Percentiles rank a stretch among this genome's conserved stretches.
phyloP scores from a whole-genome alignment of 768 basidiomycete genomes.

The Cystofilobasidium bisporidii region DNA sequence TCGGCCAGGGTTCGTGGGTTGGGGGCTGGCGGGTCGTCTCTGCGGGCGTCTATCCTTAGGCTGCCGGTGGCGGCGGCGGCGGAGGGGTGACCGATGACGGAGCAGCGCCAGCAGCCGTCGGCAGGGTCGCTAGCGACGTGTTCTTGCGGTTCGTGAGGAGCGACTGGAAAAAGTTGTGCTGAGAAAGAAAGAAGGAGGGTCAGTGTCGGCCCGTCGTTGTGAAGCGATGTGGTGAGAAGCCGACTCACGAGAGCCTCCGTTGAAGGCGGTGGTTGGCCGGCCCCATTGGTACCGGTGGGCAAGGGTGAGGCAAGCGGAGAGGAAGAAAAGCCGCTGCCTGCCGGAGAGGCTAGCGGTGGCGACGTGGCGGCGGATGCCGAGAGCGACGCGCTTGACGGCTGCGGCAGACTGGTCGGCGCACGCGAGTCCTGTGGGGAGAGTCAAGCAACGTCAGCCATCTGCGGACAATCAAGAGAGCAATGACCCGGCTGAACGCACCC shows the following conservation, averaged over 20 bases:
- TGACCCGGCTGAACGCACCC: not conserved
- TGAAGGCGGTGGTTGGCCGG: conserved; percentile 11
- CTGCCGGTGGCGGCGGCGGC: not conserved
- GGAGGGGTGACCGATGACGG: not conserved
- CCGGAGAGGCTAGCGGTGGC: not conserved
- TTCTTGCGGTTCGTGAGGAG: conserved; percentile 11
- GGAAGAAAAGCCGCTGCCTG: not conserved
- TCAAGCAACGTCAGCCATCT: not conserved
- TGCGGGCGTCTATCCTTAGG: not conserved
- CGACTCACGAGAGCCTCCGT: conserved; percentile 19
- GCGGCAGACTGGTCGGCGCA: not conserved
- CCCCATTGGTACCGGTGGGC: not conserved
- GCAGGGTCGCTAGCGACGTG: not conserved
- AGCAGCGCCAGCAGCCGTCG: not conserved
- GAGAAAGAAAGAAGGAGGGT: not conserved
- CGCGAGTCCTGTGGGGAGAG: not conserved
- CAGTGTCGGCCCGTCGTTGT: too few relatives aligned
- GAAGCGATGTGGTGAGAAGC: too few relatives aligned
- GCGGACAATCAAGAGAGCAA: too few relatives aligned
- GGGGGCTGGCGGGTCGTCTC: not conserved
- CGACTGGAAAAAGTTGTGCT: conserved; percentile 28
- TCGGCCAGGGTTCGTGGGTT: too few relatives aligned
- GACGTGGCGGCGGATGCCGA: not conserved
- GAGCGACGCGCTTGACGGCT: not conserved
- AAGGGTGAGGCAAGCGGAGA: not conserved